These are phyloP conservation scores for Boletus speciosus DNA, from an alignment of 768 basidiomycete genomes.

Conservation along the genomic window DNA sequence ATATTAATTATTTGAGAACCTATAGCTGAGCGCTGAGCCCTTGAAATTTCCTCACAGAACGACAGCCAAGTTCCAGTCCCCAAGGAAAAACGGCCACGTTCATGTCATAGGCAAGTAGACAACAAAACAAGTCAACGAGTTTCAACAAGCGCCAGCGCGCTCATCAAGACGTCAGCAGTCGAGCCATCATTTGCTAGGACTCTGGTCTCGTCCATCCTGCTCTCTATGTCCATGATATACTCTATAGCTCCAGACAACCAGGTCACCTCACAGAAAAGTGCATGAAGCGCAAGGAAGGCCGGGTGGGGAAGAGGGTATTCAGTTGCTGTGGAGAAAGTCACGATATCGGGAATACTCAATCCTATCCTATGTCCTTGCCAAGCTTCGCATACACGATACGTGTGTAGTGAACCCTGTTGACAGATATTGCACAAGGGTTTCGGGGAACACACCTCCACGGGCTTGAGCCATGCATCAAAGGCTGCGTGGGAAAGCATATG, in stretches of 20 bases:
- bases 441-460: neutral
- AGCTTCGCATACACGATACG: neutral
- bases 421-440: neutral
- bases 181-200: neutral
- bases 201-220: neutral
- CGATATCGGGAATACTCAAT: neutral
- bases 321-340: neutral
- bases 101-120: too few relatives aligned
- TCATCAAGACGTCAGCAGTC: neutral
- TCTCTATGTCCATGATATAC: conserved; percentile 2
- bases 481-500: neutral
- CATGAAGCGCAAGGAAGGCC: neutral
- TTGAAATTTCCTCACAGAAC: too few relatives aligned
- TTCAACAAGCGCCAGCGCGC: neutral
- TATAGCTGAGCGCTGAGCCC: too few relatives aligned
- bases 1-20: too few relatives aligned
- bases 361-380: neutral
- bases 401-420: neutral
- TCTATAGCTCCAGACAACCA: conserved; percentile 7
- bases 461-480: conserved; percentile 8
- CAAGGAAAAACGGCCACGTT: too few relatives aligned
- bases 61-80: too few relatives aligned
- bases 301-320: neutral
- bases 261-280: conserved; percentile 7
- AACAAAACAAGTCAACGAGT: neutral